Conservation (phyloP, 164 flowering plant genomes). For the Annona squamosa region DNA sequence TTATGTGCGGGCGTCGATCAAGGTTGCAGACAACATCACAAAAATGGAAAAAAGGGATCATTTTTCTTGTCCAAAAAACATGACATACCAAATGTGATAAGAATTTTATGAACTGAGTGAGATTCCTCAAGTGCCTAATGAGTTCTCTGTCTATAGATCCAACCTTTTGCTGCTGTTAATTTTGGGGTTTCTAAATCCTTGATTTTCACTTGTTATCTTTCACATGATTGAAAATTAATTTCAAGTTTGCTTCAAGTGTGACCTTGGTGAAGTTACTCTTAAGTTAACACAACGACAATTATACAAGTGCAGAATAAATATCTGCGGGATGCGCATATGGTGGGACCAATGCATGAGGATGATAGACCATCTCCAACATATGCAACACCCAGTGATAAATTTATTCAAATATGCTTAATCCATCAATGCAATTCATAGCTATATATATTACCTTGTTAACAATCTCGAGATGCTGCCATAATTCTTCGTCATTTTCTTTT, state of each 20-base stretch:
- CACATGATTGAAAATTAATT: neutral
- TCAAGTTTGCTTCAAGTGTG: neutral
- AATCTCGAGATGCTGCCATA: slow-evolving; percentile 66
- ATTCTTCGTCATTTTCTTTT: slow-evolving; percentile 50
- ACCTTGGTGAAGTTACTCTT: neutral
- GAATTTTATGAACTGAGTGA: neutral
- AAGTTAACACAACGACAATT: neutral
- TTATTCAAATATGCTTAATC: neutral
- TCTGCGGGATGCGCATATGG: neutral
- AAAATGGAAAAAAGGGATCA: neutral
- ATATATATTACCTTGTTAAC: slow-evolving; percentile 33
- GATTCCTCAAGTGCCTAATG: neutral
- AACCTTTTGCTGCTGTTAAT: neutral
- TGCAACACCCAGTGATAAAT: neutral
- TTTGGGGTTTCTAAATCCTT: neutral
- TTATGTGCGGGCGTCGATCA: neutral
- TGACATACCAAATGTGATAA: neutral
- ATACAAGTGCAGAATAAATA: neutral
- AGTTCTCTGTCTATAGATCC: neutral
- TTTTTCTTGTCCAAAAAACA: neutral
- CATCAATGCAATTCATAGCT: neutral
- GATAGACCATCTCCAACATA: neutral
- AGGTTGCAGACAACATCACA: neutral
- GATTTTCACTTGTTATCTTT: neutral
- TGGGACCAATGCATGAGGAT: neutral